Evolutionary conservation across 371 early-diverging fungal genomes (phyloP).

Genomic region (Mortierella sp.): DNA sequence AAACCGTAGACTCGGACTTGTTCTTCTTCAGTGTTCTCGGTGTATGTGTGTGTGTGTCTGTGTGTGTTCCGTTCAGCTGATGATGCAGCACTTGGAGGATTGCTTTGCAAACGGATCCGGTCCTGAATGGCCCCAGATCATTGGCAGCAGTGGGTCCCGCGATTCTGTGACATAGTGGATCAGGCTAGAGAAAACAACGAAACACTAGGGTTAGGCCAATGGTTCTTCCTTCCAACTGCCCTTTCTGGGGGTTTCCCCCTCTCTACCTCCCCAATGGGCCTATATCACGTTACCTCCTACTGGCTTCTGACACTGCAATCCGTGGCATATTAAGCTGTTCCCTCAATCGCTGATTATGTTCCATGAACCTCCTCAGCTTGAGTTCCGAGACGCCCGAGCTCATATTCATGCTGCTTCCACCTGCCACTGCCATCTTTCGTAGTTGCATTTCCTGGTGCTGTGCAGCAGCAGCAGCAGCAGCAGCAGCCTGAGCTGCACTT

Average conservation of each 20-base stretch:
- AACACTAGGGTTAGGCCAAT: neutral
- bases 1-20: neutral
- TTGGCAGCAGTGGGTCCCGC: constrained; percentile 80
- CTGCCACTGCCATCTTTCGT: neutral
- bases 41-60: too few relatives aligned
- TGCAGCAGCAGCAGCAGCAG: too few relatives aligned
- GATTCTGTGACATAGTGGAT: constrained; percentile 66
- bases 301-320: constrained; percentile 83
- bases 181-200: constrained; percentile 49
- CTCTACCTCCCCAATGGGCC: neutral
- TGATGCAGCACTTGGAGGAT: constrained; percentile 28
- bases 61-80: constrained; percentile 3
- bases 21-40: neutral
- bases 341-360: constrained; percentile 77
- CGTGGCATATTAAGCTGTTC: constrained; percentile 84
- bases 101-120: constrained; percentile 44
- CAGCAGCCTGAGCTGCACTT: too few relatives aligned
- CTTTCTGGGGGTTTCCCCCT: too few relatives aligned
- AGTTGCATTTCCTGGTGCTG: too few relatives aligned
- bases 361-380: constrained; percentile 79
- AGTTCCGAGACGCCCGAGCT: constrained; percentile 63
- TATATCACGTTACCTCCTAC: constrained; percentile 57
- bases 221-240: neutral
- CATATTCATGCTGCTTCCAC: too few relatives aligned
- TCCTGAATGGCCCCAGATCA: constrained; percentile 73